Evolutionary conservation across 805 yeast species (phyloP), one percentile per base, ranked within the genome.

Genomic region (Ogataea angusta): DNA sequence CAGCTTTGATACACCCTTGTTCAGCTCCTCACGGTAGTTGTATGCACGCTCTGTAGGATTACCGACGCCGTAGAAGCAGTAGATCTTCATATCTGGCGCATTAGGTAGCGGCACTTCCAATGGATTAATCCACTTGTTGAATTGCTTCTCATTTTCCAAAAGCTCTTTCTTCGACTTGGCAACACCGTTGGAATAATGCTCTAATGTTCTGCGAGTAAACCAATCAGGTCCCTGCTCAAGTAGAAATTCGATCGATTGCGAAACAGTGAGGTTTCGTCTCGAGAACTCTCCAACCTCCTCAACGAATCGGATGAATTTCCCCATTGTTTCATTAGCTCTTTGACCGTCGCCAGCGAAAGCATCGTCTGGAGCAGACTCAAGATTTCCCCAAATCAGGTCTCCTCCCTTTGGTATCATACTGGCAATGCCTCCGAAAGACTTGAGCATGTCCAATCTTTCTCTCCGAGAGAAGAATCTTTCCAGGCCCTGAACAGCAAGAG

Each of bases 401-500:
- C 97, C 98, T 30, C 99, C 99, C 61, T 91, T 93, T 15, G 99
- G 99, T 21, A 93, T 57, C 99, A 93, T 93, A 41, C 93, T 78
- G 12, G 97, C 89, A 34, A 93, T 71, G 10, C 98, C 98, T n/a
- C 95, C 96, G 72, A 87, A 91, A 1, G 91, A 72, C 47, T 88
- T 73, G 35, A 89, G 59, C 84, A 93, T 72, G 47, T 87, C 95
- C 6, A 88, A 78, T 51, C 99, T 76, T 64, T 91, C 99, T 46
- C 78, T 76, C 59, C 95, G 76, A 37, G 93, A 83, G 62, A 93
- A 89, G 64, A 93, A 93, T 65, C 86, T 88, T 58, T 93, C 99
- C 42, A 93, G 72, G 1, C 97, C 99, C 56, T 86, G 88, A 49
- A 91, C 88, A 0, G 98, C 99, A 46, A 91, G 65, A 3, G 93